Percentiles rank a stretch among this genome's conserved stretches.
Conservation (phyloP, 495 filamentous ascomycete genomes). For the Terfezia boudieri region DNA sequence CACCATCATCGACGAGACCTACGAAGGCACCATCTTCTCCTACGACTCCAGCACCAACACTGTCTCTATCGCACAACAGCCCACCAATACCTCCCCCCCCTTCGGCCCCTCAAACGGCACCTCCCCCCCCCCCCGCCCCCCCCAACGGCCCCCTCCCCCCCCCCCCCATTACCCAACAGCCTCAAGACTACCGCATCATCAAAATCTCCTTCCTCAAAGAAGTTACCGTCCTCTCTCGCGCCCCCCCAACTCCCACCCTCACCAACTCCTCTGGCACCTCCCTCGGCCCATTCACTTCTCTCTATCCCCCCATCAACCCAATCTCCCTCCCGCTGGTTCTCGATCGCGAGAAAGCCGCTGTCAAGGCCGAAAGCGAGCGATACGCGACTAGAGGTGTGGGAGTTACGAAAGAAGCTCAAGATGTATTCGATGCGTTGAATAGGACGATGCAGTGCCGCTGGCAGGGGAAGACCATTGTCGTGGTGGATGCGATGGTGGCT, state of each 20-base stretch:
- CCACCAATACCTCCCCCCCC: slow-evolving; percentile 40
- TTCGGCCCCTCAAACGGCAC: slow-evolving; percentile 34
- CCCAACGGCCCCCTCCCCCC: too few species aligned
- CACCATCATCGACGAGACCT: slow-evolving; percentile 28
- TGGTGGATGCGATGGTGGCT: slow-evolving; percentile 40
- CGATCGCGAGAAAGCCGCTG: slow-evolving; percentile 29
- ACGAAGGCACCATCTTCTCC: slow-evolving; percentile 47
- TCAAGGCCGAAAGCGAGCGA: slow-evolving; percentile 30
- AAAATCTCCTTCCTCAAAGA: slow-evolving; percentile 39
- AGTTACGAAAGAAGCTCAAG: slow-evolving; percentile 43
- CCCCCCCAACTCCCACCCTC: background rate
- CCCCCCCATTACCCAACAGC: slow-evolving; percentile 4
- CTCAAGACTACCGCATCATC: slow-evolving; percentile 36
- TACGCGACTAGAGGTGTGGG: slow-evolving; percentile 36
- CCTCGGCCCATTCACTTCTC: slow-evolving; percentile 3
- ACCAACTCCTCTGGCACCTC: too few species aligned
- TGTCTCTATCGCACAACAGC: slow-evolving; percentile 31
- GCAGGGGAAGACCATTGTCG: slow-evolving; percentile 39
- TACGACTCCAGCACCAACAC: slow-evolving; percentile 43
- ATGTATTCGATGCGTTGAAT: slow-evolving; percentile 42
- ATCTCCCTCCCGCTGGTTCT: background rate
- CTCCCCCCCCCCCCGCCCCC: slow-evolving; percentile 11
- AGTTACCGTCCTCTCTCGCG: slow-evolving; percentile 30
- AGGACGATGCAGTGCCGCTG: slow-evolving; percentile 43
- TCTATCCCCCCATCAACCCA: too few species aligned